Base-by-base conservation (phyloP, 441 rosid genomes). In the Adansonia madagascariensis region DNA sequence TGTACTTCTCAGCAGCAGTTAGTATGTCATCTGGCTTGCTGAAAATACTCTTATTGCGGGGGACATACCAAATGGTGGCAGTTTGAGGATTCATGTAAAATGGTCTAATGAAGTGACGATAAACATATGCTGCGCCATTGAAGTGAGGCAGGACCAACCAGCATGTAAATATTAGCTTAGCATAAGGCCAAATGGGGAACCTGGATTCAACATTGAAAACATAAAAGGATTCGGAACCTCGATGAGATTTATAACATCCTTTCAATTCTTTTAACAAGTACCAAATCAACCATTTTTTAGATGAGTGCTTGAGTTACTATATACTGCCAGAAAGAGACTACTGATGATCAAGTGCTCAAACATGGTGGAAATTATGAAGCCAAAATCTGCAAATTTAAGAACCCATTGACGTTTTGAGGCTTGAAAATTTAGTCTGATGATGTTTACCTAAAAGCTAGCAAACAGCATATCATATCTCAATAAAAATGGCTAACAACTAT, bases 91-190 rank as follows among this genome's bases (percentile, higher is more conserved):
- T 89, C 80, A 91, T 78, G 59, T 91, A 91, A 75, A 93, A 73
- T 5, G 98, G 98, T 80, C 97, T 90, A 11, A 93, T 84, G 85
- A 89, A 89, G 82, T 84, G 93, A 64, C 84, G 85, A 27, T 95
- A 95, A 1, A 95, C 90, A 79, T 95, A 89, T 59, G 91, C 86
- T 62, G 99, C 99, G 24, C 99, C 98, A 56, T 90, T 95, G 88
- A 95, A 95, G 66, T 93, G 92, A 46, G 99, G 99, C 46, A 95
- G 74, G 17, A 92, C 99, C 74, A 95, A 61, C 99, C 98, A 95
- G 85, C 98, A 95, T 61, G 94, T 86, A 65, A 87, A 49, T 5
- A 91, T 63, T 78, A 95, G 87, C 89, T 88, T 95, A n/a, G 81
- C 83, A 57, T 91, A 93, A 0, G 96, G 87, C 98, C 98, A 95